Percentiles rank a stretch among this genome's conserved stretches.
Evolutionary conservation across 2,329 filamentous ascomycete genomes (phyloP).

Genomic region (Scorias spongiosa): DNA sequence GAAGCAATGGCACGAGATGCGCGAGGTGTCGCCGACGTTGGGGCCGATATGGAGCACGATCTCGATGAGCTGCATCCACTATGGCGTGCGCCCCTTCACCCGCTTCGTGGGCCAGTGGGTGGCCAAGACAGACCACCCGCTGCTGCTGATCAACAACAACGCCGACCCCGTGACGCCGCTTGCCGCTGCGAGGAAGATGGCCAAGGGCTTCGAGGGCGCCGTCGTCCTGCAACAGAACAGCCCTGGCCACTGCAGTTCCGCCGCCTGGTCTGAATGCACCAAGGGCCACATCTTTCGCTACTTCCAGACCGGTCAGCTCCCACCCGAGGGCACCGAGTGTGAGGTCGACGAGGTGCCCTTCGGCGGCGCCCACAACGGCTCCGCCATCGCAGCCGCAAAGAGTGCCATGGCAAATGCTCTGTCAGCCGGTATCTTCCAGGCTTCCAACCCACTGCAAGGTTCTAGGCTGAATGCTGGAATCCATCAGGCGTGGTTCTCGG

Average conservation of each 20-base stretch:
- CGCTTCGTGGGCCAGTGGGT: conserved; percentile 9
- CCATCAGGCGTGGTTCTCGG: background rate
- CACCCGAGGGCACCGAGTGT: conserved; percentile 15
- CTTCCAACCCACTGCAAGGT: background rate
- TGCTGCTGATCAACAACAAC: conserved; percentile 43
- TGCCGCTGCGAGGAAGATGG: conserved; percentile 30
- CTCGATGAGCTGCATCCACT: conserved; percentile 20
- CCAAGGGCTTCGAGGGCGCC: conserved; percentile 28
- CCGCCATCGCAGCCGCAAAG: background rate
- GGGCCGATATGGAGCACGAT: conserved; percentile 23
- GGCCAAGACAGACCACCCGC: conserved; percentile 34
- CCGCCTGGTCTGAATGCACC: conserved; percentile 24
- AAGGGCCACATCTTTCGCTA: conserved; percentile 23
- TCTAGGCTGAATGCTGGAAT: background rate
- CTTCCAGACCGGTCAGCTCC: conserved; percentile 27
- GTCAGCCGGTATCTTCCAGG: background rate
- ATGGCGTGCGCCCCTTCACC: conserved; percentile 7
- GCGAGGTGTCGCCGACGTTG: conserved; percentile 15
- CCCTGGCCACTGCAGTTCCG: conserved; percentile 15
- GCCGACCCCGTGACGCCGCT: conserved; percentile 47
- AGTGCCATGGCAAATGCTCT: background rate
- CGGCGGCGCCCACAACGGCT: conserved; percentile 5
- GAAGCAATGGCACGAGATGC: conserved; percentile 10
- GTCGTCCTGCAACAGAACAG: conserved; percentile 30
- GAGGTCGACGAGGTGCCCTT: conserved; percentile 18